Base-by-base conservation (phyloP, 192 early-diverging fungal species). In the Backusella luteola region DNA sequence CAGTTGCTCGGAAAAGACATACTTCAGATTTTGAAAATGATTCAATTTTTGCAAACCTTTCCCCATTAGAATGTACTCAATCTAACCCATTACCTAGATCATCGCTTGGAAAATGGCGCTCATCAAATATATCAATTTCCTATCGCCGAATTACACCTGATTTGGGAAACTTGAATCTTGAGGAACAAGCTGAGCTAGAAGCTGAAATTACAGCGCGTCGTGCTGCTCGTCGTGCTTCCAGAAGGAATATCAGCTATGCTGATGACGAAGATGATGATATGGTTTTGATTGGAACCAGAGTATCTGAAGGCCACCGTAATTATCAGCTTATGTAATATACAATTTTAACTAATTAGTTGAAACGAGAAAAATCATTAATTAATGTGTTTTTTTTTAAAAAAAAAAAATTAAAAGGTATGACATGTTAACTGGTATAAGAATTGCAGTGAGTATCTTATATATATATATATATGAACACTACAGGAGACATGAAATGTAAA, bases 291-390 rank as follows among this genome's bases (percentile, higher is more conserved):
- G 97, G 96, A 26, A 98, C 96, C 0, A 91, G 91, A 41, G 95
- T 99, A 49, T 91, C 92, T 32, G 95, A 97, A 69, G 96, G 93
- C n/a, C 97, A 99, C 83, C 91, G 88, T 17, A 98, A 99, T 84
- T 99, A 97, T 79, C 90, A 95, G 68, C 87, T 98, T 15, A 99
- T 99, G 97, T 77, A 77, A 76, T 69, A 19, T 35, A 19, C 34
- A 14, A 12, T 76, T 49, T 36, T 34, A 42, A 12, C 32, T 53
- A 4, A n/a, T 53, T n/a, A 53, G 1, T 21, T 21, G n/a, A 53
- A 53, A 21, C 21, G 15, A 53, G 21, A 21, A 21, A 4, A 53
- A 53, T 1, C 21, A 53, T 5, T 9, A 53, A 53, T 53, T 21
- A 11, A 67, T 29, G 9, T 23, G 7, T 29, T 17, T 41, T 44